Evolutionary conservation across 1,139 yeast genomes (phyloP), one percentile per base, ranked within the genome.

Genomic region (Trichomonascaceae sp.): DNA sequence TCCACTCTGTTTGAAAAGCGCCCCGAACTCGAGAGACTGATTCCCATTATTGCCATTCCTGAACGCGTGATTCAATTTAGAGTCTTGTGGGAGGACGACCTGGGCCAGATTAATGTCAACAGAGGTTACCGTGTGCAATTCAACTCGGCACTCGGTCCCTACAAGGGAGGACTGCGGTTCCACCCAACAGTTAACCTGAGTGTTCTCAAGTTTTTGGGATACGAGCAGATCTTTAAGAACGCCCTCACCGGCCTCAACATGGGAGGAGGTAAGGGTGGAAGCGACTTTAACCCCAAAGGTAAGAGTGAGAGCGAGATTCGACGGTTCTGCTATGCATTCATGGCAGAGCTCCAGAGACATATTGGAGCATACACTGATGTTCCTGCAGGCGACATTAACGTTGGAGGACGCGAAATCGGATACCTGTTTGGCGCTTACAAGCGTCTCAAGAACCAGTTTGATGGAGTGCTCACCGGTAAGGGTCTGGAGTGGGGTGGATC

Each of bases 231-330:
- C 62, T 89, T 89, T 74, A 89, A 89, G 74, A 89, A 89, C 59
- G 97, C 98, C 37, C 71, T 89, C 56, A 89, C 98, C 51, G 97
- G 97, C 53, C 73, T 87, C 54, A 74, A 78, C 73, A 85, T 89
- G 81, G 98, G 98, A 60, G 98, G 98, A 70, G 98, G 95, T 67
- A 89, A 89, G 65, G 98, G 98, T 74, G 98, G 98, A 62, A 71
- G 94, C 44, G 96, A 89, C 67, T 89, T 89, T 65, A 84, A 87
- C 67, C 95, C 96, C 54, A 87, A 87, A 74, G 93, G 89, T 54
- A 79, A 78, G 65, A 70, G 93, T 39, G 93, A 87, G 62, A 62
- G 67, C 51, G 98, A 89, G 69, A 87, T 89, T 64, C 79, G 98
- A 71, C 77, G 94, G 64, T 89, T 89, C 74, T 87, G 97, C 70